These are phyloP conservation scores for Glycine tomentella DNA, from an alignment of 306 rosid genomes.

Conservation along the genomic window DNA sequence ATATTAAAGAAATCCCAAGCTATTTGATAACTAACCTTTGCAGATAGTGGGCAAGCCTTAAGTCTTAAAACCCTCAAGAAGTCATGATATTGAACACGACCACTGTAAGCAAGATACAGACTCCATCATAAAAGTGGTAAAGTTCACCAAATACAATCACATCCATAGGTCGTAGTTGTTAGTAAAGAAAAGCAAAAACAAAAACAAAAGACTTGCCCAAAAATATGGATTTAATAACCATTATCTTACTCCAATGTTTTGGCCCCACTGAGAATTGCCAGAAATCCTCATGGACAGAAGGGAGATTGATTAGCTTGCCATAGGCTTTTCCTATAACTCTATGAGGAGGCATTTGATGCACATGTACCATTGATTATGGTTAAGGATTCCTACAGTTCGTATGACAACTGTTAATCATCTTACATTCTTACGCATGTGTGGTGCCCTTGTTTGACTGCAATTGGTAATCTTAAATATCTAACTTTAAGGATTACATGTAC, in stretches of 20 bases:
- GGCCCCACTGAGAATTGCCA: not conserved
- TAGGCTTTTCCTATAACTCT: not conserved
- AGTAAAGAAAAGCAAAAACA: not conserved
- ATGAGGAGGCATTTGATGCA: not conserved
- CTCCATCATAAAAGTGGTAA: conserved; percentile 9
- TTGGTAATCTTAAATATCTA: no score
- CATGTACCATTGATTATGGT: not conserved
- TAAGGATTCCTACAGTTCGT: not conserved
- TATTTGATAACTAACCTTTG: conserved; percentile 69
- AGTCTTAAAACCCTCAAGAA: conserved; percentile 80
- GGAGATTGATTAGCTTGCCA: not conserved
- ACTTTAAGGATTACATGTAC: no score
- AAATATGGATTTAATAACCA: conserved; percentile 15
- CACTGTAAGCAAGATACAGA: conserved; percentile 64
- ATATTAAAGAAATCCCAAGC: conserved; percentile 16
- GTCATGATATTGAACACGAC: conserved; percentile 70
- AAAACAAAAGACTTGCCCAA: not conserved
- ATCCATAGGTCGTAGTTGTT: conserved; percentile 28
- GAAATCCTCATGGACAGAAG: not conserved
- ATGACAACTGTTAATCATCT: not conserved
- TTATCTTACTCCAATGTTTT: conserved; percentile 6
- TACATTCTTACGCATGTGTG: no score
- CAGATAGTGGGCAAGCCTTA: conserved; percentile 66
- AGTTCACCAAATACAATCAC: conserved; percentile 28
- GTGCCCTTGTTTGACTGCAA: no score